Percentiles rank a stretch among this genome's conserved stretches.
These are phyloP conservation scores for Lyophyllum semitale DNA, from an alignment of 768 basidiomycete genomes.

Conservation along the genomic window DNA sequence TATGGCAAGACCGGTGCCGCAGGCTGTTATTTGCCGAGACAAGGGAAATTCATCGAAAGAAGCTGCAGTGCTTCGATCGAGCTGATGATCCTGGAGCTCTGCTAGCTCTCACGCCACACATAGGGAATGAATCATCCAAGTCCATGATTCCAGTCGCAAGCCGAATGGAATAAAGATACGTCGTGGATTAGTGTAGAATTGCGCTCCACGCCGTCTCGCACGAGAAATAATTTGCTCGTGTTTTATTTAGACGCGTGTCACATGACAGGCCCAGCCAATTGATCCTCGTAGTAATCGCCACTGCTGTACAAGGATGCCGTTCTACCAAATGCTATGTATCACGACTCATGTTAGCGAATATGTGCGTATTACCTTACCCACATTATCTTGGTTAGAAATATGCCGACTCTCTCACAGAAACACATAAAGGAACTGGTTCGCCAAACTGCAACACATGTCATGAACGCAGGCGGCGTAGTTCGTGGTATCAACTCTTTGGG, in stretches of 20 bases:
- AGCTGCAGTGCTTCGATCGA: not conserved
- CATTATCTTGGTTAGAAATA: not conserved
- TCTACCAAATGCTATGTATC: slow-evolving; percentile 88
- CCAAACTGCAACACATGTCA: slow-evolving; percentile 69
- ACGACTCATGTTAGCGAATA: slow-evolving; percentile 75
- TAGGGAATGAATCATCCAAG: not conserved
- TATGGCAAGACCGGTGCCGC: slow-evolving; percentile 20
- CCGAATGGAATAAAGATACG: not conserved
- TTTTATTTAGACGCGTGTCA: not conserved
- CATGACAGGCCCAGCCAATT: not conserved
- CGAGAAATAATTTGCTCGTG: not conserved
- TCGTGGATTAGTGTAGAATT: not conserved
- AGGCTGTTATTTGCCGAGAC: slow-evolving; percentile 17
- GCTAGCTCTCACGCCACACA: slow-evolving; percentile 19
- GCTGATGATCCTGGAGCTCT: not conserved
- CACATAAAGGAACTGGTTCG: slow-evolving; percentile 77
- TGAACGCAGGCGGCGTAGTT: slow-evolving; percentile 79
- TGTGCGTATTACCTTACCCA: slow-evolving; percentile 40
- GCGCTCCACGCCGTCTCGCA: not conserved
- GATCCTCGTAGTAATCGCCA: not conserved
- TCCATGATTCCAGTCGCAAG: not conserved
- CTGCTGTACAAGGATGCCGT: slow-evolving; percentile 58
- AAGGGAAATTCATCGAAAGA: slow-evolving; percentile 28
- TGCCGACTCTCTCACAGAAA: slow-evolving; percentile 40
- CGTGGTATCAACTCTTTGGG: slow-evolving; percentile 79